Base-by-base conservation (phyloP, 1,284 basidiomycete species). In the Cryptococcus hybrid region DNA sequence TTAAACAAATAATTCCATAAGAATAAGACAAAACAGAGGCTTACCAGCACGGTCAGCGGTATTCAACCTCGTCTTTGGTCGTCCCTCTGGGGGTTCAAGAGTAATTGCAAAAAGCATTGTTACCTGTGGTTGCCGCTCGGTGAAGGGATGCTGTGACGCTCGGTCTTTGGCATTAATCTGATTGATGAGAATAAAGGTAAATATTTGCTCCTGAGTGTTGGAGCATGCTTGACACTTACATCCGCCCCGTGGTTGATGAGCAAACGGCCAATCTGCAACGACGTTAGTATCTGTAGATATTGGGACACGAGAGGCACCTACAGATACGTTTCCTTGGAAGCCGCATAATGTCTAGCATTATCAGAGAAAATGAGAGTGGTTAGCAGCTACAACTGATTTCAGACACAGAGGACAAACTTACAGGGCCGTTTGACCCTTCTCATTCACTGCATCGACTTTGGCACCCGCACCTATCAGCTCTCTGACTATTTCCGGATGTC, bases 111-210 rank as follows among this genome's bases (percentile, higher is more conserved):
- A 74, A 93, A 7, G 89, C 90, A 13, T 85, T 85, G 39, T 91
- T 92, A 36, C 92, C 92, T 7, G 90, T 95, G 2, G 92, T 92
- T n/a, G 92, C 90, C 52, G 93, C 93, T 61, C 93, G 87, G 78
- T 96, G 93, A 51, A 97, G 81, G 52, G 90, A 51, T 87, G 82
- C 78, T 97, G 93, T 71, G 88, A 90, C 30, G 92, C 91, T 66
- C 86, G 87, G 81, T 97, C 93, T 78, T 85, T 88, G 42, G 88
- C 88, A 72, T 96, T 97, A 79, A 93, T 89, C 91, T 94, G 59
- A 18, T 18, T 18, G 18, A 18, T 13, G 38, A 50, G 30, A 11
- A 18, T 7, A 3, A n/a, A 40, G 36, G 47, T 37, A 42, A 15
- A 43, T 36, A 50, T 50, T 24, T 18, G 46, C 43, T 44, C n/a